Evolutionary conservation across 306 rosid genomes (phyloP).

Genomic region (Mimosa bimucronata): DNA sequence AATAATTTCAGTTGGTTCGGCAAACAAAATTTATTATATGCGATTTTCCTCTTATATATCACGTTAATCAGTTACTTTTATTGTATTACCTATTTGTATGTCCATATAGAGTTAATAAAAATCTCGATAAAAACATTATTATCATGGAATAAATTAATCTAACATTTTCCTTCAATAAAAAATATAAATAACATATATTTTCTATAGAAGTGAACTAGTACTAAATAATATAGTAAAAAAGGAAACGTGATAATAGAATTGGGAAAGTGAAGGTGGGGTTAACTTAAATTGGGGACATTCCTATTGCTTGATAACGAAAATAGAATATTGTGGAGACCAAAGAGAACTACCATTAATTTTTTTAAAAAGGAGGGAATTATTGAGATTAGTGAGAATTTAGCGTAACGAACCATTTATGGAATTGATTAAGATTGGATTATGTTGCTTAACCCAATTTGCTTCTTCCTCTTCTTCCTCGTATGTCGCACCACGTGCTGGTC

Average conservation of each 20-base stretch:
- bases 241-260: neutral
- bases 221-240: neutral
- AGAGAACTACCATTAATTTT: neutral
- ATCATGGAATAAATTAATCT: neutral
- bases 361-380: constrained; percentile 13
- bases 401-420: constrained; percentile 89
- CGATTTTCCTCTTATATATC: no score
- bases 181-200: neutral
- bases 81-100: neutral
- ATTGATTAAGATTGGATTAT: constrained; percentile 25
- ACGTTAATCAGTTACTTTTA: no score
- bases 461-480: constrained; percentile 34
- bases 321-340: neutral
- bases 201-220: neutral
- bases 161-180: neutral
- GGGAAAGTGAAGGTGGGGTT: constrained; percentile 24
- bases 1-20: no score
- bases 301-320: constrained; percentile 9
- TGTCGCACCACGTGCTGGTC: constrained; percentile 46
- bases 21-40: no score
- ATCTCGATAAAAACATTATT: no score
- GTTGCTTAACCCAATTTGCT: constrained; percentile 83
- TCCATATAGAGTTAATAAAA: no score
- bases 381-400: constrained; percentile 81
- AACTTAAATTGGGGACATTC: constrained; percentile 44